phyloP scores from a whole-genome alignment of 108 stramenopile genomes.

The Discostella pseudostelligera region DNA sequence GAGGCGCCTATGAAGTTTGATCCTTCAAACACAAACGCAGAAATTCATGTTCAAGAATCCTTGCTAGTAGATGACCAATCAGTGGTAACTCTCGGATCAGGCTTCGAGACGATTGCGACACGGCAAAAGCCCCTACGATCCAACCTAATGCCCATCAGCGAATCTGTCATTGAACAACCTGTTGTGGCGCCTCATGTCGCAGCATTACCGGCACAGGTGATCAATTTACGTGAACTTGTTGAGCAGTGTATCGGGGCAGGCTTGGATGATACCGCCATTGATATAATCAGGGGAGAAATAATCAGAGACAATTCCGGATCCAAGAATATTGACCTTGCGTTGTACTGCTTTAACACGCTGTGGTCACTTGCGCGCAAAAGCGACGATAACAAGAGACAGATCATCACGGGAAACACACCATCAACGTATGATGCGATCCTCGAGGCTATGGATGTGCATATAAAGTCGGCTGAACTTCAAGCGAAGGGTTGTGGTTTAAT shows the following conservation, averaged over 20 bases:
- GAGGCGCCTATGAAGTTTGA: background rate
- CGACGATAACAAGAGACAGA: conserved; percentile 29
- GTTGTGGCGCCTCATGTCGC: conserved; percentile 2
- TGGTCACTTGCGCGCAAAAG: conserved; percentile 35
- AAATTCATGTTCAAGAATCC: background rate
- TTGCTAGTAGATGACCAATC: conserved; percentile 7
- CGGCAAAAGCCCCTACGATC: background rate
- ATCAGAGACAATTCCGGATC: conserved; percentile 24
- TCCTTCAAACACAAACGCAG: background rate
- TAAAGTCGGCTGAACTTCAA: conserved; percentile 23
- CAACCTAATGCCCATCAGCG: background rate
- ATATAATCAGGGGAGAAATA: conserved; percentile 20
- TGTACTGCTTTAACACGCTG: conserved; percentile 32
- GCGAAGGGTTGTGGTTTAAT: conserved; percentile 31
- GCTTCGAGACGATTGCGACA: background rate
- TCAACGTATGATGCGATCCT: conserved; percentile 34
- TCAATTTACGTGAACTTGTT: conserved; percentile 20
- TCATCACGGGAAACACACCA: conserved; percentile 24
- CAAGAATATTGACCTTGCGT: conserved; percentile 24
- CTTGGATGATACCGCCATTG: conserved; percentile 25
- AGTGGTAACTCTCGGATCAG: conserved; percentile 10
- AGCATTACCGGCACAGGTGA: conserved; percentile 19
- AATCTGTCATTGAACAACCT: background rate
- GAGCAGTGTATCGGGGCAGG: conserved; percentile 7
- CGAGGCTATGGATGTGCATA: conserved; percentile 51